Conservation (phyloP, 352 stramenopile genomes). For the Phytophthora crassamura region DNA sequence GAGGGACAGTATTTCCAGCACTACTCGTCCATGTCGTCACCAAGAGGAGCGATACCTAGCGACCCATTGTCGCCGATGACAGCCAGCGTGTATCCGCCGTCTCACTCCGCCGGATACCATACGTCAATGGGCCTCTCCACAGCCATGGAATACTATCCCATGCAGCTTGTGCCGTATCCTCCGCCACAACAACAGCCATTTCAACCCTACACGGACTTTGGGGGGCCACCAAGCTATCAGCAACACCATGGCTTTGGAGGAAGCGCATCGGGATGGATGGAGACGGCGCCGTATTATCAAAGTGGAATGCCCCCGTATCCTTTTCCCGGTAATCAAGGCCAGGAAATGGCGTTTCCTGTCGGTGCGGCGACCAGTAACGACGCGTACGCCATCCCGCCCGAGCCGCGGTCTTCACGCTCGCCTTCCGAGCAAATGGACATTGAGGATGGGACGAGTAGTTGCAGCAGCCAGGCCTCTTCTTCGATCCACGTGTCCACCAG, state of each 20-base stretch:
- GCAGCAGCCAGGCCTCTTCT: slow-evolving; percentile 26
- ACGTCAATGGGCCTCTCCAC: slow-evolving; percentile 14
- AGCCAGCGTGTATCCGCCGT: slow-evolving; percentile 12
- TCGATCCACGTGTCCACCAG: slow-evolving; percentile 61
- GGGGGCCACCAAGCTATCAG: slow-evolving; percentile 25
- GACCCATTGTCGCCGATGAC: slow-evolving; percentile 26
- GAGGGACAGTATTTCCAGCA: slow-evolving; percentile 27
- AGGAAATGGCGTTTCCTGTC: slow-evolving; percentile 33
- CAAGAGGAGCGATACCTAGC: slow-evolving; percentile 6
- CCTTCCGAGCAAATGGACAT: slow-evolving; percentile 32
- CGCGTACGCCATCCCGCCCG: slow-evolving; percentile 16
- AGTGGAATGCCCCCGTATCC: slow-evolving; percentile 28
- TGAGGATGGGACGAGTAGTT: slow-evolving; percentile 34
- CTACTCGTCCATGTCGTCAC: slow-evolving; percentile 20
- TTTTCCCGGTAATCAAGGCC: slow-evolving; percentile 30
- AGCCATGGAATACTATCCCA: slow-evolving; percentile 39
- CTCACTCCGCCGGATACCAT: slow-evolving; percentile 21
- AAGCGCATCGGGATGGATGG: slow-evolving; percentile 33
- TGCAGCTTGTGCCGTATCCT: slow-evolving; percentile 36
- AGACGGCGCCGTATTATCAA: slow-evolving; percentile 36
- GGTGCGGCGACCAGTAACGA: neutral
- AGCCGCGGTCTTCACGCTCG: slow-evolving; percentile 18
- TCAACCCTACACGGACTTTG: slow-evolving; percentile 31
- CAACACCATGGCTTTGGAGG: slow-evolving; percentile 38
- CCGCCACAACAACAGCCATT: slow-evolving; percentile 32